phyloP scores from a whole-genome alignment of 176 grass and related monocot species.

The Cocos nucifera region DNA sequence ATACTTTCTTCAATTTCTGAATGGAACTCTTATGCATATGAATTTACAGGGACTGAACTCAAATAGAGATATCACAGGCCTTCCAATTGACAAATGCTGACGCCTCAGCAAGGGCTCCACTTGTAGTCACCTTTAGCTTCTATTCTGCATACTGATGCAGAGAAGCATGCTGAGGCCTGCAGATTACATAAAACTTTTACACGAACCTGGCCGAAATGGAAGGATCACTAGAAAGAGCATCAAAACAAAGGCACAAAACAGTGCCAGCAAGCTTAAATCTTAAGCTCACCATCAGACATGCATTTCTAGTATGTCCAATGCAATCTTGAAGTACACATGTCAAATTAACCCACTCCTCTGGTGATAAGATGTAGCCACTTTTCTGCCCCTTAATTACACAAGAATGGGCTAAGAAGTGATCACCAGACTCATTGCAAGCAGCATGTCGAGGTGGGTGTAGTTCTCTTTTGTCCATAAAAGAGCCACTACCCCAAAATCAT shows the following conservation, averaged over 20 bases:
- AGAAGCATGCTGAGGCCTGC: background rate
- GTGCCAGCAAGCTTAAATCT: too few relatives aligned
- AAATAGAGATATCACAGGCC: background rate
- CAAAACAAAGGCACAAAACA: too few relatives aligned
- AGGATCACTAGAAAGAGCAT: too few relatives aligned
- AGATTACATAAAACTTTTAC: background rate
- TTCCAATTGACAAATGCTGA: conserved; percentile 2
- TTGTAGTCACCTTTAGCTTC: background rate
- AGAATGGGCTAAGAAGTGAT: too few relatives aligned
- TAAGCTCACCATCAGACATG: conserved; percentile 1
- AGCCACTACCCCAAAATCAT: too few relatives aligned
- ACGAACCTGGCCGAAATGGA: background rate
- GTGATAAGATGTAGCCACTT: too few relatives aligned
- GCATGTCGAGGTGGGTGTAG: too few relatives aligned
- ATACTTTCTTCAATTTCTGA: background rate
- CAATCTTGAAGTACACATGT: background rate
- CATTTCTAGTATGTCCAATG: background rate
- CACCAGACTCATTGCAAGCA: too few relatives aligned
- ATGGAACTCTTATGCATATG: background rate
- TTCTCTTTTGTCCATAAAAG: too few relatives aligned
- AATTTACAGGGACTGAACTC: background rate
- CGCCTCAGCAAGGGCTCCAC: background rate
- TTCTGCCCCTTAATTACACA: too few relatives aligned
- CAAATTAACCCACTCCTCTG: background rate
- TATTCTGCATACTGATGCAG: background rate